Conservation (phyloP, 208 protist species). For the Lotmaria passim region DNA sequence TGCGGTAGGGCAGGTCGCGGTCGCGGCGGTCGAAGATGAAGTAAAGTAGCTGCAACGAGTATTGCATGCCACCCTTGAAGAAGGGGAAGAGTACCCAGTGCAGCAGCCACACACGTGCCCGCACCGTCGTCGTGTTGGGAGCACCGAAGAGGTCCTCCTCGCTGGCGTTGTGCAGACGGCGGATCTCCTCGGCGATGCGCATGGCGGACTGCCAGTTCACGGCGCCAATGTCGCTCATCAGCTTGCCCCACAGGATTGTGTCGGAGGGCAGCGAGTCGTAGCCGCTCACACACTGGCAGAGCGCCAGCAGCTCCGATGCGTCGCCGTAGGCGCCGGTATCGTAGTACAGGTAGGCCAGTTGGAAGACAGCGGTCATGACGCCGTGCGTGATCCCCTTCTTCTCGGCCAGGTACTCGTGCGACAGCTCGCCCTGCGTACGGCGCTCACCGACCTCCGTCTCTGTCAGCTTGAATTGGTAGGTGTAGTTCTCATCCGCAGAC, state of each 20-base stretch:
- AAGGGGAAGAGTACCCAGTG: slow-evolving; percentile 94
- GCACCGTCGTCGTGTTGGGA: slow-evolving; percentile 66
- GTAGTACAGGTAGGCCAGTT: slow-evolving; percentile 87
- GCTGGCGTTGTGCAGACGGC: slow-evolving; percentile 68
- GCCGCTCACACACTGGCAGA: slow-evolving; percentile 84
- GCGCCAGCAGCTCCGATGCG: slow-evolving; percentile 78
- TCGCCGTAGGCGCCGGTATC: slow-evolving; percentile 85
- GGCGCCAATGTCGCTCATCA: slow-evolving; percentile 84
- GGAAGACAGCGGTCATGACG: slow-evolving; percentile 77
- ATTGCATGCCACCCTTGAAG: slow-evolving; percentile 89
- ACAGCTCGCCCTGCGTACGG: slow-evolving; percentile 76
- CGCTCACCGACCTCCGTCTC: slow-evolving; percentile 76
- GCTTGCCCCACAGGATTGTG: slow-evolving; percentile 85
- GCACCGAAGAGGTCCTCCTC: slow-evolving; percentile 73
- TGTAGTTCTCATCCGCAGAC: slow-evolving; percentile 60
- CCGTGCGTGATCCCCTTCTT: slow-evolving; percentile 69
- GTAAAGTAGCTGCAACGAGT: slow-evolving; percentile 78
- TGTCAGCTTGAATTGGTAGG: slow-evolving; percentile 82
- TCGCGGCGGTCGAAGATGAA: slow-evolving; percentile 83
- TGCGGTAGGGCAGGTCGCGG: slow-evolving; percentile 71
- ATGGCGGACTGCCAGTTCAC: slow-evolving; percentile 87
- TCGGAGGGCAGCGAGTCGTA: slow-evolving; percentile 68
- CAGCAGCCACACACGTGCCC: slow-evolving; percentile 85
- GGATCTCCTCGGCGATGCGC: slow-evolving; percentile 73
- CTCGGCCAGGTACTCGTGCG: slow-evolving; percentile 66